Evolutionary conservation across 768 basidiomycete species (phyloP).

Genomic region (Ramaria sp.): DNA sequence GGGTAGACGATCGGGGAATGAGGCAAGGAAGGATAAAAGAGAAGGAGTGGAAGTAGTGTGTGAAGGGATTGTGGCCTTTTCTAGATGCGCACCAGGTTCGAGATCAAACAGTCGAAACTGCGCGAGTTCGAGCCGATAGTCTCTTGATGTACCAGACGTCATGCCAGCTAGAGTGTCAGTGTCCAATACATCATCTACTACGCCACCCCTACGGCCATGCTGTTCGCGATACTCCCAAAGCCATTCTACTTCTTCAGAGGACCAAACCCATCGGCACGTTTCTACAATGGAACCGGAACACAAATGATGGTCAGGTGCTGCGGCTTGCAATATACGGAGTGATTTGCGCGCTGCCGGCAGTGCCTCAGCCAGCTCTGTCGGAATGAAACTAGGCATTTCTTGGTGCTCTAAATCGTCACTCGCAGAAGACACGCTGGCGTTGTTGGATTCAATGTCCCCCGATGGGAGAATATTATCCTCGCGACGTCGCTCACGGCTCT

Average conservation of each 20-base stretch:
- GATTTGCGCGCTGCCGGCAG: conserved; percentile 62
- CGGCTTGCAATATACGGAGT: conserved; percentile 48
- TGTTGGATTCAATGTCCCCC: conserved; percentile 15
- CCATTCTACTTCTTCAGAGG: conserved; percentile 34
- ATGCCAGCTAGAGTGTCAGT: not conserved
- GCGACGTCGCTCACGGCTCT: too few relatives aligned
- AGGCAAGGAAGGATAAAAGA: conserved; percentile 38
- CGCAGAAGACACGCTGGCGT: not conserved
- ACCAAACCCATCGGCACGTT: conserved; percentile 55
- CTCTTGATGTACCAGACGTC: not conserved
- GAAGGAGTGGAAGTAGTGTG: conserved; percentile 9
- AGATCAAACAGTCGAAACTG: conserved; percentile 52
- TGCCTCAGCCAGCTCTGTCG: conserved; percentile 33
- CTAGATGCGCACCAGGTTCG: conserved; percentile 41
- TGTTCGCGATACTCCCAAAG: not conserved
- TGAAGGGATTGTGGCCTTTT: not conserved
- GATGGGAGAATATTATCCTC: conserved; percentile 21
- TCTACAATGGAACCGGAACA: conserved; percentile 20
- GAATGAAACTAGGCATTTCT: conserved; percentile 57
- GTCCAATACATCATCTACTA: not conserved
- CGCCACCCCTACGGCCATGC: not conserved
- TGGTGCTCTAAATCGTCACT: conserved; percentile 5
- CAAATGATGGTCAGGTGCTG: conserved; percentile 53
- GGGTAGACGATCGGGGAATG: conserved; percentile 52
- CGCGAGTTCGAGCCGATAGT: conserved; percentile 27